phyloP scores from a whole-genome alignment of 2,329 filamentous ascomycete genomes.

The Hypoxylon sp. region DNA sequence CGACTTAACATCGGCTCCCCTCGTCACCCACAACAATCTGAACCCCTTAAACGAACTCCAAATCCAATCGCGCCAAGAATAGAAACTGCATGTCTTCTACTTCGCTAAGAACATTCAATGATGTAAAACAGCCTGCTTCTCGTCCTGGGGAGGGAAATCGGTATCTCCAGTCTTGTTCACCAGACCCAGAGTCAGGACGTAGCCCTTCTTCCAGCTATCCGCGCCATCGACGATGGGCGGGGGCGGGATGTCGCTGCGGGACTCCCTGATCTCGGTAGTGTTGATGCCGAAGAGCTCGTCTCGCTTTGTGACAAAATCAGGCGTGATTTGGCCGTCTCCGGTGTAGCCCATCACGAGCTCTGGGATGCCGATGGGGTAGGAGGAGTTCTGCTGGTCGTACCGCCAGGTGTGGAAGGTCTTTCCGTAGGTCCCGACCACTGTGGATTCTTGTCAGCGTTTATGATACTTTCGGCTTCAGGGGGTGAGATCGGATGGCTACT shows the following conservation, averaged over 20 bases:
- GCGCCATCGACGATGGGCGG: conserved; percentile 23
- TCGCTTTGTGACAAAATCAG: conserved; percentile 35
- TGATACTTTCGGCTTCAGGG: neutral
- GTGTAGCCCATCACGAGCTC: conserved; percentile 72
- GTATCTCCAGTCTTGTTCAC: conserved; percentile 28
- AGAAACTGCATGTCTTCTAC: neutral
- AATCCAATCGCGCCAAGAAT: neutral
- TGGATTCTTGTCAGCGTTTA: conserved; percentile 1
- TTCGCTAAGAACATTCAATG: neutral
- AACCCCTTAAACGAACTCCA: neutral
- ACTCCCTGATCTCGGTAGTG: conserved; percentile 35
- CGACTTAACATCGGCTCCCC: too few relatives aligned
- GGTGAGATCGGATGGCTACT: too few relatives aligned
- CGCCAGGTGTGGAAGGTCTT: conserved; percentile 43
- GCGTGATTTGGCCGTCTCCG: conserved; percentile 54
- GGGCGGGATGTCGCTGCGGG: conserved; percentile 32
- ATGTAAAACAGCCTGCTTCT: conserved; percentile 8
- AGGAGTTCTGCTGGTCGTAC: conserved; percentile 35
- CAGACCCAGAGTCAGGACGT: conserved; percentile 23
- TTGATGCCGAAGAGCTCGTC: conserved; percentile 38
- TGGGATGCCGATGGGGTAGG: conserved; percentile 66
- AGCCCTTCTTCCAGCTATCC: conserved; percentile 34
- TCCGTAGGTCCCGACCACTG: conserved; percentile 39
- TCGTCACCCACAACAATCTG: too few relatives aligned
- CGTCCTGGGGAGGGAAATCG: conserved; percentile 9